A percentile compares a stretch with the other conserved stretches of the same genome.
These are phyloP conservation scores for Chytridium lagenaria DNA, from an alignment of 371 early-diverging fungal genomes.

Conservation along the genomic window DNA sequence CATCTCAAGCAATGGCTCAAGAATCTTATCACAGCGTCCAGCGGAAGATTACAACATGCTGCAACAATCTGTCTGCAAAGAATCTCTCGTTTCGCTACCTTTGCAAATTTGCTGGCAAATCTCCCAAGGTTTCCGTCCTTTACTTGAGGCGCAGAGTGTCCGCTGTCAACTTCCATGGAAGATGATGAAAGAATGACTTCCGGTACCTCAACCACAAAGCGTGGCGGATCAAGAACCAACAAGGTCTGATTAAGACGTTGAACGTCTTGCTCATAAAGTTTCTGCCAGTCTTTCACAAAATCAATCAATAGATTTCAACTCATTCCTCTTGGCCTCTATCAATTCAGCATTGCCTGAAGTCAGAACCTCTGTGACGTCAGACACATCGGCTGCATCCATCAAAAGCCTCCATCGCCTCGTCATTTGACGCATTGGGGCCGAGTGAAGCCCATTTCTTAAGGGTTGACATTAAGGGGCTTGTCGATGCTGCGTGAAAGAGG, in stretches of 20 bases:
- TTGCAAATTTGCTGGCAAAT: conserved; percentile 1
- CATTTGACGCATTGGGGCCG: too few species aligned
- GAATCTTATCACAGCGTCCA: conserved; percentile 70
- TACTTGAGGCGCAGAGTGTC: too few species aligned
- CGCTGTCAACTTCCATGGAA: too few species aligned
- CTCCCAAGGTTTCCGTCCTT: too few species aligned
- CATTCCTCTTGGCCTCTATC: background rate
- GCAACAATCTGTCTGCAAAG: conserved; percentile 78
- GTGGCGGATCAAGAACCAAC: background rate
- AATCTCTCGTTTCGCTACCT: conserved; percentile 48
- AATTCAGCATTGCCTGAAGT: background rate
- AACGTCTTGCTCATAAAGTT: conserved; percentile 8
- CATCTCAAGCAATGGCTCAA: conserved; percentile 70
- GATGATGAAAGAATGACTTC: too few species aligned
- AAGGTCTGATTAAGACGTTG: background rate
- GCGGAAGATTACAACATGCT: conserved; percentile 70
- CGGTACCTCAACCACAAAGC: background rate
- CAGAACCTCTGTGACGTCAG: background rate
- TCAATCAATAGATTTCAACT: background rate
- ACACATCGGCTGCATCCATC: background rate
- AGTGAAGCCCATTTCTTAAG: background rate
- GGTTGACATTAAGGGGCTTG: background rate
- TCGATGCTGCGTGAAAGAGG: background rate
- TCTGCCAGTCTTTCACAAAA: conserved; percentile 1
- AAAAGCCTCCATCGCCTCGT: too few species aligned